These are phyloP conservation scores for Apiotrichum domesticum DNA, from an alignment of 1,284 basidiomycete species.

Conservation along the genomic window DNA sequence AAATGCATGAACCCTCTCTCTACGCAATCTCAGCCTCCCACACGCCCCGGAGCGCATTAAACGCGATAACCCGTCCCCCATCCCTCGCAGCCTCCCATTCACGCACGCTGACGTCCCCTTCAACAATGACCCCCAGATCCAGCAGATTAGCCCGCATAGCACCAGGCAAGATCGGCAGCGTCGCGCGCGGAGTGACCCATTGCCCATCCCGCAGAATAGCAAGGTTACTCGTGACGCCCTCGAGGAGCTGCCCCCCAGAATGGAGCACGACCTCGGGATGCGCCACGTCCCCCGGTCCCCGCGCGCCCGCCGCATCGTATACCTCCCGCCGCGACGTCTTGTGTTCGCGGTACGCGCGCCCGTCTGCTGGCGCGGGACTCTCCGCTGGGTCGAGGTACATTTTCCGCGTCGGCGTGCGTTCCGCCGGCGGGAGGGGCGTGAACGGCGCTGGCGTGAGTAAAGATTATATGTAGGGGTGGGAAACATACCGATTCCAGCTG, in stretches of 20 bases:
- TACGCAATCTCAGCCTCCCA: conserved; percentile 28
- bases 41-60: conserved; percentile 43
- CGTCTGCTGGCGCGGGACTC: background rate
- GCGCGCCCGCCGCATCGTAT: conserved; percentile 29
- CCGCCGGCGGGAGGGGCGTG: background rate
- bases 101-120: conserved; percentile 25
- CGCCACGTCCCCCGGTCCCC: conserved; percentile 7
- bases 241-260: conserved; percentile 26
- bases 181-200: conserved; percentile 35
- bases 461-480: background rate
- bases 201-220: conserved; percentile 22
- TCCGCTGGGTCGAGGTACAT: conserved; percentile 28
- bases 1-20: too few relatives aligned
- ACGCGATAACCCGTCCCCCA: conserved; percentile 31
- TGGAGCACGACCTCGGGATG: conserved; percentile 35
- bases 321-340: conserved; percentile 34
- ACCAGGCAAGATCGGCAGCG: conserved; percentile 30
- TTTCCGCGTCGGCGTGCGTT: conserved; percentile 8
- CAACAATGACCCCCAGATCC: conserved; percentile 19
- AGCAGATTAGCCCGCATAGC: conserved; percentile 33
- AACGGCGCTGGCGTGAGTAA: conserved; percentile 16
- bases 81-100: conserved; percentile 21
- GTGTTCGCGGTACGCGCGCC: conserved; percentile 22
- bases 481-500: conserved; percentile 21
- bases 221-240: conserved; percentile 41